Evolutionary conservation across 1,139 yeast species (phyloP).

Genomic region (Pneumocystis sp.): DNA sequence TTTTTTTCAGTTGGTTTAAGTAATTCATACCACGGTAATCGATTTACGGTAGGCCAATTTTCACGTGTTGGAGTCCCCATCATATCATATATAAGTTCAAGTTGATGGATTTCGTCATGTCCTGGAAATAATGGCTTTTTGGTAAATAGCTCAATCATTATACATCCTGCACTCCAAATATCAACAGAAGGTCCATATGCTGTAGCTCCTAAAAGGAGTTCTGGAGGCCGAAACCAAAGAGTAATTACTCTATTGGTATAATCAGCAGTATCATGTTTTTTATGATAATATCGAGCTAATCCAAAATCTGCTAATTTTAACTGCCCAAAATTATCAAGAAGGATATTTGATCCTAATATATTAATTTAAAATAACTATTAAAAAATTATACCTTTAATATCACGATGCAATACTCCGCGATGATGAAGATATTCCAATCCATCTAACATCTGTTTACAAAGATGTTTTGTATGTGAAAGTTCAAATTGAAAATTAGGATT

Average conservation of each 20-base stretch:
- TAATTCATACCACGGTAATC: slow-evolving; percentile 87
- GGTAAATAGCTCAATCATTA: slow-evolving; percentile 65
- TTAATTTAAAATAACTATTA: slow-evolving; percentile 20
- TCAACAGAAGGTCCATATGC: slow-evolving; percentile 84
- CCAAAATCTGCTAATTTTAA: slow-evolving; percentile 91
- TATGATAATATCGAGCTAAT: slow-evolving; percentile 45
- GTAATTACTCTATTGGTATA: slow-evolving; percentile 93
- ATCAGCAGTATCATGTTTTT: slow-evolving; percentile 36
- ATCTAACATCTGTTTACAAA: slow-evolving; percentile 60
- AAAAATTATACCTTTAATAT: slow-evolving; percentile 45
- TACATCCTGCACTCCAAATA: slow-evolving; percentile 95
- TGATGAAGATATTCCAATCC: slow-evolving; percentile 74
- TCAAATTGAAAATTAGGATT: slow-evolving; percentile 54
- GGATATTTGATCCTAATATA: slow-evolving; percentile 44
- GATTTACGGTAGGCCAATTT: slow-evolving; percentile 65
- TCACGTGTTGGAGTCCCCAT: slow-evolving; percentile 74
- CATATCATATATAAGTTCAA: slow-evolving; percentile 56
- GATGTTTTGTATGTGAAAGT: slow-evolving; percentile 56
- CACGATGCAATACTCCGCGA: slow-evolving; percentile 73
- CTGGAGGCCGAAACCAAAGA: slow-evolving; percentile 96
- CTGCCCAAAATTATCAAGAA: slow-evolving; percentile 55
- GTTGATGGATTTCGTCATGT: slow-evolving; percentile 71
- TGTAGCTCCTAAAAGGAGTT: slow-evolving; percentile 74
- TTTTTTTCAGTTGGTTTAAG: slow-evolving; percentile 44
- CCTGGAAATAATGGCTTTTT: slow-evolving; percentile 74